Base-by-base conservation (phyloP, 306 rosid species). In the Gynostemma pentaphyllum region DNA sequence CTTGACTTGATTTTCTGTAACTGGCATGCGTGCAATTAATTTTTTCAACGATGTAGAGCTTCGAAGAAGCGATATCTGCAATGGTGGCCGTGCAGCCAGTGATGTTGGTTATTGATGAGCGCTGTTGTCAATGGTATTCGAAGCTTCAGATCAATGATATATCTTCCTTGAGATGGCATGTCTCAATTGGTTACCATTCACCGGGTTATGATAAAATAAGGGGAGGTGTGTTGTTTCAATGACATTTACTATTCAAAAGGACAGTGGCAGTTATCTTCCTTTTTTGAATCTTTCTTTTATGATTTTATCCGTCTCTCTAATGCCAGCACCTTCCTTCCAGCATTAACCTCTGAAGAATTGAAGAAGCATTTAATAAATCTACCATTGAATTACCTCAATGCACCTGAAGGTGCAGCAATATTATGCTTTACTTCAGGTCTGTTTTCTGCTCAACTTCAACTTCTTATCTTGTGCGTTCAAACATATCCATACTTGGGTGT, bases 381-480 rank as follows among this genome's bases (percentile, higher is more conserved):
- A 4, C 72, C 81, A 13, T 73, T 74, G 63, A 27, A 71, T 54
- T 84, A 82, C 80, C 74, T 76, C 1, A 86, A 80, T 89, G 95
- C 96, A 45, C 78, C 83, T 2, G 79, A 86, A 42, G 84, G 83
- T 3, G 75, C 78, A 68, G 94, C 68, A 30, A 54, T 92, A 45
- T 78, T 92, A 51, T 92, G 94, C 83, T 92, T 88, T 68, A 92
- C 96, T 68, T 92, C 98, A 77, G 98, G 98, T 82, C 70, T 50
- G 52, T 48, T 40, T 70, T 77, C 46, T 74, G 32, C 16, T 64
- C 12, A 12, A 41, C 40, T 24, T 45, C 14, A 48, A 5, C 51
- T n/a, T 45, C 26, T 30, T 50, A 56, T 16, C 39, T 42, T 49
- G 36, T 41, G 30, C 44, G 22, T 32, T 4, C 34, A 47, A 18